Evolutionary conservation across 768 basidiomycete species (phyloP).

Genomic region (Boletus patriciae): DNA sequence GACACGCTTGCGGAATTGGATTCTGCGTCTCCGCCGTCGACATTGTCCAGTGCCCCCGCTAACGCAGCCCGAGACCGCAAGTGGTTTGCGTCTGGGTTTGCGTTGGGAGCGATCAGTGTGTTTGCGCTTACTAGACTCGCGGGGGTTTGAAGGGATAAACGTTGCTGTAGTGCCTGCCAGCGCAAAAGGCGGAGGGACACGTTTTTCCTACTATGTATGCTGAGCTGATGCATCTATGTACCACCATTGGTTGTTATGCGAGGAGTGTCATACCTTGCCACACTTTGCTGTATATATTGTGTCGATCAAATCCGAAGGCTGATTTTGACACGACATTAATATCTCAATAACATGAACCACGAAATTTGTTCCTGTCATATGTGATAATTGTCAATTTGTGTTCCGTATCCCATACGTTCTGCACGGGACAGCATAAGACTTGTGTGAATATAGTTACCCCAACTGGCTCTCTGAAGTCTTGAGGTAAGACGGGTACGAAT

Average conservation of each 20-base stretch:
- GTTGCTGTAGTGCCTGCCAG: not conserved
- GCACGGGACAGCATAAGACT: conserved; percentile 65
- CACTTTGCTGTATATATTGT: too few species aligned
- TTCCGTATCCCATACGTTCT: conserved; percentile 52
- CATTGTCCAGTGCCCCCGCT: not conserved
- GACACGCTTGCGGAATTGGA: conserved; percentile 13
- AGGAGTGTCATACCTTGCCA: too few species aligned
- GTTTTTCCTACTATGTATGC: not conserved
- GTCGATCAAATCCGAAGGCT: not conserved
- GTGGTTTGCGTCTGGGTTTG: conserved; percentile 21
- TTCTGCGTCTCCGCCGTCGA: not conserved
- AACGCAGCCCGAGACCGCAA: not conserved
- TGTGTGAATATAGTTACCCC: conserved; percentile 77
- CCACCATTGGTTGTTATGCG: too few species aligned
- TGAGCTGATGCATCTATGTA: too few species aligned
- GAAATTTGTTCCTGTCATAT: conserved; percentile 1
- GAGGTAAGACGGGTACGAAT: conserved; percentile 12
- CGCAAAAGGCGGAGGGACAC: not conserved
- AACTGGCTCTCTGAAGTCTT: conserved; percentile 30
- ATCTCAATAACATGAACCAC: too few species aligned
- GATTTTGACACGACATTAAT: not conserved
- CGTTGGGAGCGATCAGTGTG: conserved; percentile 13
- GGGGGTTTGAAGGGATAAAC: not conserved
- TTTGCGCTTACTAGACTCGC: conserved; percentile 6
- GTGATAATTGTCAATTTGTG: conserved; percentile 47